Evolutionary conservation across 768 basidiomycete species (phyloP).

Genomic region (Hortiboletus flavorubellus): DNA sequence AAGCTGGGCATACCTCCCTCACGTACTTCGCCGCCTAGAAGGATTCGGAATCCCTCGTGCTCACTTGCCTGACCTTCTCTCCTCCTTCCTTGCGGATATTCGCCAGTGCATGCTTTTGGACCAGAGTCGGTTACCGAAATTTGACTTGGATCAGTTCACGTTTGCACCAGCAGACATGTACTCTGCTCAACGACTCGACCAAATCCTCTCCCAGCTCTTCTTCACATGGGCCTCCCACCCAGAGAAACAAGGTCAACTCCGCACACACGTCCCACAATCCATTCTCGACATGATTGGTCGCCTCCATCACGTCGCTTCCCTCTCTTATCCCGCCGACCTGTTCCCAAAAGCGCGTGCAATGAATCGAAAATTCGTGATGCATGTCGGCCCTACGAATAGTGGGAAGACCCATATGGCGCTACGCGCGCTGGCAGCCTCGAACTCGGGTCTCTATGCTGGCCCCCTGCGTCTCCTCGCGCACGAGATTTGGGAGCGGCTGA

Average conservation of each 20-base stretch:
- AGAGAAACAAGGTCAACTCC: slow-evolving; percentile 23
- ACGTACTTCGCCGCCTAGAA: slow-evolving; percentile 39
- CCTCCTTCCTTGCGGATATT: slow-evolving; percentile 40
- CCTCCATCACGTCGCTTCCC: slow-evolving; percentile 38
- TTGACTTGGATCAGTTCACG: slow-evolving; percentile 43
- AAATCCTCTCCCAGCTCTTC: slow-evolving; percentile 50
- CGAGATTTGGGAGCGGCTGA: slow-evolving; percentile 90
- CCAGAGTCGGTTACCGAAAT: slow-evolving; percentile 24
- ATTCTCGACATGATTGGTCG: slow-evolving; percentile 39
- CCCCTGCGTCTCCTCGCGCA: slow-evolving; percentile 91
- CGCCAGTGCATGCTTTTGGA: slow-evolving; percentile 28
- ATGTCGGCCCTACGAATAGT: slow-evolving; percentile 96
- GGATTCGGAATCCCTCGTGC: slow-evolving; percentile 46
- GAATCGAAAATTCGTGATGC: slow-evolving; percentile 81
- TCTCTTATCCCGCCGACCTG: slow-evolving; percentile 46
- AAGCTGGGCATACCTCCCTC: slow-evolving; percentile 36
- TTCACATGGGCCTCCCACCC: slow-evolving; percentile 53
- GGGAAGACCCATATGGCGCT: slow-evolving; percentile 96
- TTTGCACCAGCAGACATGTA: slow-evolving; percentile 30
- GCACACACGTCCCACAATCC: slow-evolving; percentile 24
- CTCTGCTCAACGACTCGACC: slow-evolving; percentile 36
- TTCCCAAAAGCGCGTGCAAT: slow-evolving; percentile 53
- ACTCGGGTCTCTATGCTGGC: slow-evolving; percentile 80
- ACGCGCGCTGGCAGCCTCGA: slow-evolving; percentile 76
- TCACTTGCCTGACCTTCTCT: slow-evolving; percentile 42